Evolutionary conservation across 208 protist species (phyloP).

Genomic region (Trypanosoma melophagium): DNA sequence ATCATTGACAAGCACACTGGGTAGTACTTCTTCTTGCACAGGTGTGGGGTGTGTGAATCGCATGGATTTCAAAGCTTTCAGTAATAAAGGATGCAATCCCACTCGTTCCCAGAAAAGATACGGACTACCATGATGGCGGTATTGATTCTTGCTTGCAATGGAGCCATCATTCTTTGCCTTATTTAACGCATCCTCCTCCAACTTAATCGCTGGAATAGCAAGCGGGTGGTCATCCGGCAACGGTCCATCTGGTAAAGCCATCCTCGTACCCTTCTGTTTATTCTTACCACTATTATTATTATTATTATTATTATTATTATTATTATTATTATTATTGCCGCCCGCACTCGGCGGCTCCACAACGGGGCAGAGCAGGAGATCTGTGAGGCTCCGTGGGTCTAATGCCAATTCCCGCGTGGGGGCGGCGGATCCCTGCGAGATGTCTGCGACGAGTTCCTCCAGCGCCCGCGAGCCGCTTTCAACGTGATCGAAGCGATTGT

Average conservation of each 20-base stretch:
- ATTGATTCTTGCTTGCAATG: conserved; percentile 68
- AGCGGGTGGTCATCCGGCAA: conserved; percentile 47
- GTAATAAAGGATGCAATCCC: conserved; percentile 62
- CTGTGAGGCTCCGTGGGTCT: conserved; percentile 76
- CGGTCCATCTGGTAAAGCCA: conserved; percentile 37
- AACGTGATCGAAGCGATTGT: conserved; percentile 72
- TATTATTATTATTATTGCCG: not conserved
- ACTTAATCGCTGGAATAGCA: conserved; percentile 38
- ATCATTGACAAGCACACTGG: conserved; percentile 40
- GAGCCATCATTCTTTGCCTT: conserved; percentile 25
- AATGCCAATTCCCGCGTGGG: conserved; percentile 50
- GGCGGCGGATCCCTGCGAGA: conserved; percentile 59
- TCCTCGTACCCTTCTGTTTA: conserved; percentile 9
- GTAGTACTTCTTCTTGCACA: conserved; percentile 83
- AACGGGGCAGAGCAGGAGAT: conserved; percentile 52
- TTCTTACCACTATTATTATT: not conserved
- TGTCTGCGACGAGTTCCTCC: conserved; percentile 62
- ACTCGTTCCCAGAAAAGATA: conserved; percentile 86
- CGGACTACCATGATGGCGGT: conserved; percentile 67
- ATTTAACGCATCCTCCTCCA: not conserved
- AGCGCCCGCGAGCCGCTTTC: conserved; percentile 56
- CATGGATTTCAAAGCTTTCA: conserved; percentile 65
- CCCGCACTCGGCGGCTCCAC: not conserved
- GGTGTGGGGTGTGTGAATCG: conserved; percentile 85
- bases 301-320: not conserved